These are phyloP conservation scores for Calonectria hawksworthii DNA, from an alignment of 2,329 filamentous ascomycete genomes.

Conservation along the genomic window DNA sequence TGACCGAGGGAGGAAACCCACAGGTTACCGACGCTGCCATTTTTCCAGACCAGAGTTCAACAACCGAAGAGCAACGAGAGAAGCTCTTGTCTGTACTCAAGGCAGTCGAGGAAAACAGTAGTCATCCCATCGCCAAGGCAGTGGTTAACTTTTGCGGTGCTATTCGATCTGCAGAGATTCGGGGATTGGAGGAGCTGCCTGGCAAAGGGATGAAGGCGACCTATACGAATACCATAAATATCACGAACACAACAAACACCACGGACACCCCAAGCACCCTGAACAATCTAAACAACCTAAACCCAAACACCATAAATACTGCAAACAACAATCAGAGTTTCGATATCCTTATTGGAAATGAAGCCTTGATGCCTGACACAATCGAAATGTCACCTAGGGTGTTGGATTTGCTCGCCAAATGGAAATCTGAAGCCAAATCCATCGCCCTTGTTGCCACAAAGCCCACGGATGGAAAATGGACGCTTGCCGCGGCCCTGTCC, in stretches of 20 bases:
- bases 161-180: constrained; percentile 51
- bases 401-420: constrained; percentile 59
- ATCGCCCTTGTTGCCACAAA: constrained; percentile 70
- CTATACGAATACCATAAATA: constrained; percentile 53
- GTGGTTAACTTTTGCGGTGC: constrained; percentile 73
- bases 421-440: constrained; percentile 76
- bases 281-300: no score
- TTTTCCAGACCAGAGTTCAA: constrained; percentile 49
- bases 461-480: constrained; percentile 52
- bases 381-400: constrained; percentile 56
- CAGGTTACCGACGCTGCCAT: constrained; percentile 71
- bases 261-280: no score
- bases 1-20: constrained; percentile 81
- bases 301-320: constrained; percentile 15
- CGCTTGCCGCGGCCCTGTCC: constrained; percentile 76
- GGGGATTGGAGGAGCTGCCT: constrained; percentile 74
- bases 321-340: constrained; percentile 45
- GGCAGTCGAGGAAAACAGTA: constrained; percentile 78
- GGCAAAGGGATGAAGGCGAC: constrained; percentile 78
- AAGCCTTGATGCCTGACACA: constrained; percentile 72
- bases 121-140: constrained; percentile 81
- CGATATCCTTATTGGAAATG: constrained; percentile 79
- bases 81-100: constrained; percentile 68
- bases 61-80: constrained; percentile 42
- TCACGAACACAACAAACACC: background rate